A percentile compares a stretch with the other conserved stretches of the same genome.
These are phyloP conservation scores for Phoenix dactylifera DNA, from an alignment of 176 grass and related monocot genomes.

Conservation along the genomic window DNA sequence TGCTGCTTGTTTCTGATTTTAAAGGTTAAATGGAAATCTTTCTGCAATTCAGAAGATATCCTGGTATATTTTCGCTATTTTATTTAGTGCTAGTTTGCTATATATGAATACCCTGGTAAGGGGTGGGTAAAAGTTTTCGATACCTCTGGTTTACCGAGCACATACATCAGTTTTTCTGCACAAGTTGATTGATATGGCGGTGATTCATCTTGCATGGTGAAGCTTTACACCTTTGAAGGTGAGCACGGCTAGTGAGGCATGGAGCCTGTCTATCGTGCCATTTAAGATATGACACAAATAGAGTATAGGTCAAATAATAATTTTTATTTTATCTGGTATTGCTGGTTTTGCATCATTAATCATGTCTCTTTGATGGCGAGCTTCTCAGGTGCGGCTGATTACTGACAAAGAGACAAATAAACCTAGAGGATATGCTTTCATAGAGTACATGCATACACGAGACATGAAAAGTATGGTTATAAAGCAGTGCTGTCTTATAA, in stretches of 20 bases:
- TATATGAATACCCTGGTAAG: slow-evolving; percentile 78
- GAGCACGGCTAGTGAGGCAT: slow-evolving; percentile 98
- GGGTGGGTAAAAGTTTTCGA: slow-evolving; percentile 36
- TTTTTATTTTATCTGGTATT: background rate
- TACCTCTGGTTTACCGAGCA: slow-evolving; percentile 25
- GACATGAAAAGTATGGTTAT: slow-evolving; percentile 82
- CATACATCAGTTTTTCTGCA: slow-evolving; percentile 48
- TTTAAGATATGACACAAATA: slow-evolving; percentile 40
- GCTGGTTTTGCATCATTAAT: background rate
- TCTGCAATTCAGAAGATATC: slow-evolving; percentile 16
- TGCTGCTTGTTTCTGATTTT: background rate
- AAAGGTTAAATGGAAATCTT: slow-evolving; percentile 21
- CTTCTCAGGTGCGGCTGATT: slow-evolving; percentile 63
- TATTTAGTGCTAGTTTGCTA: slow-evolving; percentile 20
- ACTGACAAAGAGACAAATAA: slow-evolving; percentile 66
- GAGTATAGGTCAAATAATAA: background rate
- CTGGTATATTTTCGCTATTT: slow-evolving; percentile 33
- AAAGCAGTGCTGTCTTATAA: background rate
- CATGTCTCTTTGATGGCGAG: slow-evolving; percentile 22
- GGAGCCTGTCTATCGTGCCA: slow-evolving; percentile 92
- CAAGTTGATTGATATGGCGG: slow-evolving; percentile 61
- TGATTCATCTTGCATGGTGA: slow-evolving; percentile 53
- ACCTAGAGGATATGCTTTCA: slow-evolving; percentile 92
- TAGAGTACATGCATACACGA: slow-evolving; percentile 75
- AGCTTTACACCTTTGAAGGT: slow-evolving; percentile 74